Evolutionary conservation across 2,329 filamentous ascomycete genomes (phyloP).

Genomic region (Epichloe uncinata): DNA sequence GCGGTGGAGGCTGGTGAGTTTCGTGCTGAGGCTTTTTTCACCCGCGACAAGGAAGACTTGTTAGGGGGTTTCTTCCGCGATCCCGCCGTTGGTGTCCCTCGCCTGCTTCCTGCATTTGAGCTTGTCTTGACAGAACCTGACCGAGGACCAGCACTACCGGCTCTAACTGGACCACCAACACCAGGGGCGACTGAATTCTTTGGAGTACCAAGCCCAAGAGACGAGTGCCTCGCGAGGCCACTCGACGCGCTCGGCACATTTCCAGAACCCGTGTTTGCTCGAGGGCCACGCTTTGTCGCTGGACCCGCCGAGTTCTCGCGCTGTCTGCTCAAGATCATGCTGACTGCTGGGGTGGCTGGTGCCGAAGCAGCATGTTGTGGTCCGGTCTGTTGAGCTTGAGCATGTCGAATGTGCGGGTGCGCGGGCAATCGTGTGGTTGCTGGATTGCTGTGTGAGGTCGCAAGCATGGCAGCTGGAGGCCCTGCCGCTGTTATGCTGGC

Average conservation of each 20-base stretch:
- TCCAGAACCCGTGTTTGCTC: slow-evolving; percentile 33
- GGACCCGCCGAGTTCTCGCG: slow-evolving; percentile 47
- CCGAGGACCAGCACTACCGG: slow-evolving; percentile 49
- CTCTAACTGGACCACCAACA: slow-evolving; percentile 24
- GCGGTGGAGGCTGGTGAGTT: slow-evolving; percentile 50
- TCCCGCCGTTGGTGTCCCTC: slow-evolving; percentile 31
- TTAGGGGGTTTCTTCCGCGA: slow-evolving; percentile 37
- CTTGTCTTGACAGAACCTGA: slow-evolving; percentile 32
- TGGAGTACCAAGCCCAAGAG: slow-evolving; percentile 48
- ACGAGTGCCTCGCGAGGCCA: slow-evolving; percentile 47
- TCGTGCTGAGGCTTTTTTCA: slow-evolving; percentile 44
- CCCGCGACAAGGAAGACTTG: slow-evolving; percentile 49
- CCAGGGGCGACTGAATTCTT: slow-evolving; percentile 26
- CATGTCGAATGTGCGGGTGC: slow-evolving; percentile 33
- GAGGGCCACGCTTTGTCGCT: slow-evolving; percentile 39
- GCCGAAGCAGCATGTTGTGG: slow-evolving; percentile 37
- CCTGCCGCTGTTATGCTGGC: slow-evolving; percentile 19
- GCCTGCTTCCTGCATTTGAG: slow-evolving; percentile 27
- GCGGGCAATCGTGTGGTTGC: slow-evolving; percentile 28
- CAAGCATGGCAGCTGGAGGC: slow-evolving; percentile 14
- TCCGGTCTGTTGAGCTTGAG: slow-evolving; percentile 30
- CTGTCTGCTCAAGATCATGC: slow-evolving; percentile 44
- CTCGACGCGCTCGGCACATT: slow-evolving; percentile 39
- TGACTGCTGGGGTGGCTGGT: slow-evolving; percentile 46
- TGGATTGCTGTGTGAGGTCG: slow-evolving; percentile 25